Evolutionary conservation across 139 green algal species (phyloP).

Genomic region (Nannochloris sp.): DNA sequence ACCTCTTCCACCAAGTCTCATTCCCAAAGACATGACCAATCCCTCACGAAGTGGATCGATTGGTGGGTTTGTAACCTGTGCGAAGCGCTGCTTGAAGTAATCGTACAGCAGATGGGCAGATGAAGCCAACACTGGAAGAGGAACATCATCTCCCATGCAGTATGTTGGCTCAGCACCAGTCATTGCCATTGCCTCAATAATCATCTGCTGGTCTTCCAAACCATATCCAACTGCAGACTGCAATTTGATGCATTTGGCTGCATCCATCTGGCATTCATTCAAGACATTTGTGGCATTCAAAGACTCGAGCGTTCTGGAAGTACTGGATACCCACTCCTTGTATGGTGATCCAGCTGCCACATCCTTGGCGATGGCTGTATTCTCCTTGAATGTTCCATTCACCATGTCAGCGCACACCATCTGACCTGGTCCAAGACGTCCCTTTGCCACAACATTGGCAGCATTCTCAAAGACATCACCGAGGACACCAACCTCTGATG

Average conservation of each 20-base stretch:
- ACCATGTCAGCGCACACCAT: constrained; percentile 89
- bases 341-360: constrained; percentile 72
- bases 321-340: constrained; percentile 68
- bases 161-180: constrained; percentile 90
- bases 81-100: constrained; percentile 99
- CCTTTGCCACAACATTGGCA: constrained; percentile 78
- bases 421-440: constrained; percentile 91
- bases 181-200: constrained; percentile 94
- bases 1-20: constrained; percentile 84
- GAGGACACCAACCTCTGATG: constrained; percentile 92
- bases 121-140: constrained; percentile 84
- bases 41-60: constrained; percentile 98
- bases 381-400: constrained; percentile 75
- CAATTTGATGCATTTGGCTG: constrained; percentile 45
- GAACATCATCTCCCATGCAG: constrained; percentile 99
- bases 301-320: constrained; percentile 41
- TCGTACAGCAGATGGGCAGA: constrained; percentile 87
- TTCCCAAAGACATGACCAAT: constrained; percentile 96
- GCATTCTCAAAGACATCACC: constrained; percentile 81
- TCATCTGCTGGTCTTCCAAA: constrained; percentile 89
- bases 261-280: constrained; percentile 39
- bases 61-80: constrained; percentile 97
- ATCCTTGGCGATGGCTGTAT: constrained; percentile 67
- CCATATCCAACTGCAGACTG: constrained; percentile 62
- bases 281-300: constrained; percentile 34